Evolutionary conservation across 371 early-diverging fungal species (phyloP), one percentile per base, ranked within the genome.

Genomic region (Lichtheimia corymbifera): DNA sequence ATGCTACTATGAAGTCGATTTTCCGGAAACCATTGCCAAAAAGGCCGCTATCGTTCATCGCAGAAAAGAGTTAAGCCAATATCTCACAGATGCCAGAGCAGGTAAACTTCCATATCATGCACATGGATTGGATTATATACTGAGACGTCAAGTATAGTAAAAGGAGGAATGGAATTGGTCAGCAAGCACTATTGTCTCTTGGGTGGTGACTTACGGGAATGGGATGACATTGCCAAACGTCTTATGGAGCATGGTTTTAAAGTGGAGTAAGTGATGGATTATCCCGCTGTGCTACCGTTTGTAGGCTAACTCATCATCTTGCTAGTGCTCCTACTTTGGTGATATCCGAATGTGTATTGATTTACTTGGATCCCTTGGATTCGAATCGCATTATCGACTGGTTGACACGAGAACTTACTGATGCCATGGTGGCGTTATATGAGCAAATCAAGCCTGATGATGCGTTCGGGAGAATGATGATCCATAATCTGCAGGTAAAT

Each of bases 361-460:
- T 97, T 11, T 97, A 97, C 73, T 66, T 97, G 30, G 76, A 84
- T 17, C 88, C 93, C 1, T 27, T 59, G 9, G 80, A 83, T 57
- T 83, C 92, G 1, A 83, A 88, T 51, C 35, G 58, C 7, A 89
- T 96, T 35, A 59, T 97, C 4, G 64, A 80, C 40, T 91, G 92
- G 91, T 82, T 89, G 53, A 84, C 90, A 0, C 59, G 66, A 1
- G 59, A 68, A 18, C 66, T 85, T 65, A 61, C 49, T 2, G 63
- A 80, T 4, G 77, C 88, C 11, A 65, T 86, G 30, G 89, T 95
- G 67, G 72, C 90, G 12, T 73, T 90, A 1, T 97, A 96, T 69
- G 98, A 97, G 61, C 97, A 94, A 72, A 94, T 97, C 52, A 66
- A 82, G 20, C 98, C 98, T 0, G 71, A 87, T 47, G 97, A 98